Percentiles rank a stretch among this genome's conserved stretches.
These are phyloP conservation scores for Microcyclospora tardicrescens DNA, from an alignment of 2,329 filamentous ascomycete species.

Conservation along the genomic window DNA sequence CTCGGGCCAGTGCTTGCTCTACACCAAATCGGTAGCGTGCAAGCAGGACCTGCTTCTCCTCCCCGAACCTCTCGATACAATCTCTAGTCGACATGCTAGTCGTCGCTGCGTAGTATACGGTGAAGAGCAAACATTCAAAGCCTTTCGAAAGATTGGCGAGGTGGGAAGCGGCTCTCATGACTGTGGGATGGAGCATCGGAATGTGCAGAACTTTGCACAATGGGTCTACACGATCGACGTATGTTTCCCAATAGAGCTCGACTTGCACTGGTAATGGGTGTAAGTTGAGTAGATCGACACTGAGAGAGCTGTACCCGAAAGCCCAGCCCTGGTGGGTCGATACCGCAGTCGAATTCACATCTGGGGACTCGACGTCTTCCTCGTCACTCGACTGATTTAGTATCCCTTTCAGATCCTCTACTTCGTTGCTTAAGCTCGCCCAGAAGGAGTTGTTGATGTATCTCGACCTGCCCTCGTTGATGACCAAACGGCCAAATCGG, in stretches of 20 bases:
- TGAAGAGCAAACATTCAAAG: slow-evolving; percentile 47
- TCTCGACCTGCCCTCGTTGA: slow-evolving; percentile 56
- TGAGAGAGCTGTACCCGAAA: slow-evolving; percentile 58
- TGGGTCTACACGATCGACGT: slow-evolving; percentile 61
- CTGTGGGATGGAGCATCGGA: slow-evolving; percentile 49
- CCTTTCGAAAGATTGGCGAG: slow-evolving; percentile 45
- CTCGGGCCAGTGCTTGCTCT: slow-evolving; percentile 50
- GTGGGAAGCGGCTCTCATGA: slow-evolving; percentile 49
- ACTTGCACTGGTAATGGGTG: slow-evolving; percentile 56
- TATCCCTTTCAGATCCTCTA: slow-evolving; percentile 50
- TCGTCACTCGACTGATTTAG: slow-evolving; percentile 49
- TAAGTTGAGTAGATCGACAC: slow-evolving; percentile 50
- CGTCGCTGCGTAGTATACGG: slow-evolving; percentile 48
- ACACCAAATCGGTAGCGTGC: slow-evolving; percentile 48
- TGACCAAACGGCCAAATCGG: slow-evolving; percentile 54
- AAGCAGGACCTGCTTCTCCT: slow-evolving; percentile 38
- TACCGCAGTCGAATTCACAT: slow-evolving; percentile 15
- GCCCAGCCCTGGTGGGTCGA: slow-evolving; percentile 58
- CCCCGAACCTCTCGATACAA: slow-evolving; percentile 36
- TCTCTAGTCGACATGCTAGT: slow-evolving; percentile 39
- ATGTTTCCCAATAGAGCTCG: slow-evolving; percentile 55
- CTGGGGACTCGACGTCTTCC: slow-evolving; percentile 40
- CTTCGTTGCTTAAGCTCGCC: slow-evolving; percentile 60
- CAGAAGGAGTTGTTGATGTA: slow-evolving; percentile 70
- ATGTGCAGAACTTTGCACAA: slow-evolving; percentile 59